A percentile compares a stretch with the other conserved stretches of the same genome.
These are phyloP conservation scores for Lentinula edodes DNA, from an alignment of 768 basidiomycete species.

Conservation along the genomic window DNA sequence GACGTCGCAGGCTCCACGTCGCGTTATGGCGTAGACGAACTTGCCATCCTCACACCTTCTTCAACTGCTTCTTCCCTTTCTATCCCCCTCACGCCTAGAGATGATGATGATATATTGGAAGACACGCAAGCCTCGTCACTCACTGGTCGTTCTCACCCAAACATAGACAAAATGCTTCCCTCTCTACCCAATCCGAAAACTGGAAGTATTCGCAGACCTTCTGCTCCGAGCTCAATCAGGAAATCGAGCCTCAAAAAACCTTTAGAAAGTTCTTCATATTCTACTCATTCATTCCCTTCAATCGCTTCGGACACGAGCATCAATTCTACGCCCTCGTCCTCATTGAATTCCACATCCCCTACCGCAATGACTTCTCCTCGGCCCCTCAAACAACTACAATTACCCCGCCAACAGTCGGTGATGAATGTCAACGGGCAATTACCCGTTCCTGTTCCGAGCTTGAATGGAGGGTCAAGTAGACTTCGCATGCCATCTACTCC, in stretches of 20 bases:
- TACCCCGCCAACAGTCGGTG: constrained; percentile 19
- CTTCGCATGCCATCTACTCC: neutral
- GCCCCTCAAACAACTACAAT: constrained; percentile 21
- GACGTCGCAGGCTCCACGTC: constrained; percentile 16
- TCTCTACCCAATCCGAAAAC: constrained; percentile 20
- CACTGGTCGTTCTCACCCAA: constrained; percentile 9
- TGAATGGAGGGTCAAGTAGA: neutral
- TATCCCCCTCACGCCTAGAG: constrained; percentile 28
- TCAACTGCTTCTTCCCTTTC: constrained; percentile 30
- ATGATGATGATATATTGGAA: constrained; percentile 13
- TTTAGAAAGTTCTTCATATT: constrained; percentile 7
- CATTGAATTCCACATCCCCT: constrained; percentile 8
- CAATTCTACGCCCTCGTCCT: constrained; percentile 18
- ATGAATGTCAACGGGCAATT: constrained; percentile 21
- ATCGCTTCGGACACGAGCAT: constrained; percentile 27
- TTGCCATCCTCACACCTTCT: constrained; percentile 7
- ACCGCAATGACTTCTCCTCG: constrained; percentile 12
- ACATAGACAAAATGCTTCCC: constrained; percentile 24
- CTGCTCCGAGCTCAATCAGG: neutral
- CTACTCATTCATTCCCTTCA: neutral
- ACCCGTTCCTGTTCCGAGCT: constrained; percentile 28
- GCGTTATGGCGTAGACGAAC: constrained; percentile 11
- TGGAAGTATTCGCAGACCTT: constrained; percentile 10
- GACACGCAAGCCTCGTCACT: neutral
- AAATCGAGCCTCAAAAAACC: neutral